Base-by-base conservation (phyloP, 2,329 filamentous ascomycete species). In the Beauveria brongniartii region DNA sequence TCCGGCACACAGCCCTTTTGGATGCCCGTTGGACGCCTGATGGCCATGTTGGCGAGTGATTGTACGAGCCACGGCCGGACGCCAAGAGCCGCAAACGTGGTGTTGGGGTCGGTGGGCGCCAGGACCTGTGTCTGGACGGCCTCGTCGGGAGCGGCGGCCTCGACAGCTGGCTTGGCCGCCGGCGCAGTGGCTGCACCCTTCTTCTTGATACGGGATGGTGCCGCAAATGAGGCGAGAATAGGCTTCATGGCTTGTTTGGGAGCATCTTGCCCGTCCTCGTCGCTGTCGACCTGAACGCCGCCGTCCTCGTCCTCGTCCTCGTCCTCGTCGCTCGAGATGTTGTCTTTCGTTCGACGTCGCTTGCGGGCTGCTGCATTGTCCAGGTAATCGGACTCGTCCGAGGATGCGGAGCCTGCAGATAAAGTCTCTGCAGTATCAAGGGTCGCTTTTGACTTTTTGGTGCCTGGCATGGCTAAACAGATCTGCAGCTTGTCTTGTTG, bases 1-100 rank as follows among this genome's bases (percentile, higher is more conserved):
- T 94, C 89, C 1, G 93, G 92, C 69, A 99, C 97, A 71, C 91
- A 96, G 57, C 86, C 88, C 69, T 89, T 91, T 69, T 99, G 94
- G 78, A 99, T 97, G 18, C 89, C 88, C 0, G 94, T 99, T 0
- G 94, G 94, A 61, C 88, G 82, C 70, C 85, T 90, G 71, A 99
- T 97, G 34, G 92, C 91, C 82, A 86, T 83, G 69, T 84, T 85
- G 59, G 75, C 74, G 51, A 99, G 80, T 1, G 93, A 93, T 63
- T 87, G 84, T 2, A 95, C 87, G 4, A 99, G 85, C 94, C 94
- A 99, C 72, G 90, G 91, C 43, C 85, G 82, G 50, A 96, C 86
- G 55, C 84, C 79, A 56, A 97, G 76, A 12, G 85, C 83, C 20
- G 86, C 82, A 70, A 96, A 96, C 9, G 82, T 89, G 20, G 82